Evolutionary conservation across 495 filamentous ascomycete species (phyloP).

Genomic region (Xylaria curta): DNA sequence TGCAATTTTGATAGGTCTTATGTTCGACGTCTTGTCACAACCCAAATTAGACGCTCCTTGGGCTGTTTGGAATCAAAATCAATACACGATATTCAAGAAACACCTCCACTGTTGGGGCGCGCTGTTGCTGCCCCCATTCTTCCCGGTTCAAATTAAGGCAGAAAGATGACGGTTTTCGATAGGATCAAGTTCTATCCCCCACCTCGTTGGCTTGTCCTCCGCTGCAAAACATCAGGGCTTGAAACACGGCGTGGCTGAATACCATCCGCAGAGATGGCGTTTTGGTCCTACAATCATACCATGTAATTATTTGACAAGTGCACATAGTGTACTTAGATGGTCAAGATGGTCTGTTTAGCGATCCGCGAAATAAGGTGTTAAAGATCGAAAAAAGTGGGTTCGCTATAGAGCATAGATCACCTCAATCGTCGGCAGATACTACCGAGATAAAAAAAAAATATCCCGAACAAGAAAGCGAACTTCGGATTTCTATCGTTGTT

Average conservation of each 20-base stretch:
- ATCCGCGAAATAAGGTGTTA: neutral
- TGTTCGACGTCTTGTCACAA: too few relatives aligned
- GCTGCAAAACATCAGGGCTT: neutral
- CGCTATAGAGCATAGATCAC: neutral
- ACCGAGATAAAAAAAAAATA: neutral
- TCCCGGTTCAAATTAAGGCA: neutral
- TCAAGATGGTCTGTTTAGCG: neutral
- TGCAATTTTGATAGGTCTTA: neutral
- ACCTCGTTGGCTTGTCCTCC: neutral
- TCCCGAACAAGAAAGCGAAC: slow-evolving; percentile 1
- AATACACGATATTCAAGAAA: neutral
- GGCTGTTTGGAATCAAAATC: neutral
- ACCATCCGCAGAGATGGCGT: neutral
- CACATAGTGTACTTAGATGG: neutral
- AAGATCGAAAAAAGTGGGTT: neutral
- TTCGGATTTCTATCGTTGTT: neutral
- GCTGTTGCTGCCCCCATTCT: neutral
- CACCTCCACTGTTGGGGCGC: neutral
- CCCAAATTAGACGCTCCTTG: too few relatives aligned
- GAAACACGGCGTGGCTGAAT: neutral
- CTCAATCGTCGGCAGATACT: neutral
- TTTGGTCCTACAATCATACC: neutral
- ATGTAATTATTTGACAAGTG: neutral
- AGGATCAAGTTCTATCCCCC: neutral
- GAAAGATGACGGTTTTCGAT: neutral